Base-by-base conservation (phyloP, 805 yeast genomes). In the Komagataella pastoris region DNA sequence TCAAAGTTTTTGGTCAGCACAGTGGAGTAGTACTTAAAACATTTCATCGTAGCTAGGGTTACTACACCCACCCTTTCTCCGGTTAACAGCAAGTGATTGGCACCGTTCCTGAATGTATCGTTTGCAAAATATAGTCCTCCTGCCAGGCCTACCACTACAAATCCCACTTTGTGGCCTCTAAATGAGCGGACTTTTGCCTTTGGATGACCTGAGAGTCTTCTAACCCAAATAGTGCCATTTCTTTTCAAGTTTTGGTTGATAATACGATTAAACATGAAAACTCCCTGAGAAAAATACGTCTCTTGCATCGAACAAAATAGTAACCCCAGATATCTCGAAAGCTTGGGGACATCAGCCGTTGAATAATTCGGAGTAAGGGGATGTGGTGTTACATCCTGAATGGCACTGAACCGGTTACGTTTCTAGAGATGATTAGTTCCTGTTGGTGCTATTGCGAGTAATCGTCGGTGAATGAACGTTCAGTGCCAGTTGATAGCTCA, bases 11-110 rank as follows among this genome's bases (percentile, higher is more conserved):
- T 65, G 18, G 70, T 72, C 23, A 90, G 69, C 0, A 80, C 73
- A 50, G 71, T 72, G 50, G 82, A 73, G 66, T 93, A 93, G 40
- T 82, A 69, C 54, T 73, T 71, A 57, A 91, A 83, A 63, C 98
- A 91, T 54, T 81, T 71, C 5, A 75, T 57, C 1, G 91, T 83
- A 2, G 96, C 95, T 8, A 73, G 63, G 0, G 83, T 68, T 1
- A 85, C 91, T 3, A 81, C 80, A 2, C 79, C 74, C 1, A 80
- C 76, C 54, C 93, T 72, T 54, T 75, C 75, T 1, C 65, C 60
- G 1, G 74, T 68, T 19, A 69, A 56, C 2, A 65, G 47, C 0
- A 63, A 36, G 53, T 76, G 54, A 14, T 24, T 17, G 30, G 43
- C 40, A 8, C 19, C 47, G 21, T 47, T 50, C 17, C 21, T 46